Percentiles rank a stretch among this genome's conserved stretches.
These are phyloP conservation scores for Ustanciosporium gigantosporum DNA, from an alignment of 1,284 basidiomycete species.

Conservation along the genomic window DNA sequence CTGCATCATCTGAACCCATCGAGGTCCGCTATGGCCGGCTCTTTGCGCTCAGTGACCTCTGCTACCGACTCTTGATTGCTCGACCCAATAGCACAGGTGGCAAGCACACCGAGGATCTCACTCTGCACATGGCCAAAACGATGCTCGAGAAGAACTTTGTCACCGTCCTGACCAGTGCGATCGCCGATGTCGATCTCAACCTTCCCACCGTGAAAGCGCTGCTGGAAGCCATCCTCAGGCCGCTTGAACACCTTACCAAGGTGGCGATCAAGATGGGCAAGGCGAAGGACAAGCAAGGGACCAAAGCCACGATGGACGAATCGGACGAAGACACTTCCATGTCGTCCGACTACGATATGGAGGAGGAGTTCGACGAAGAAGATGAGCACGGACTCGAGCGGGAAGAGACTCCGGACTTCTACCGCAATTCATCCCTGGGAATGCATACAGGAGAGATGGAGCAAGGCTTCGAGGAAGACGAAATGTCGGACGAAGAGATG, in stretches of 20 bases:
- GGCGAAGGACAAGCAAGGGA: conserved; percentile 49
- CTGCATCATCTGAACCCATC: conserved; percentile 68
- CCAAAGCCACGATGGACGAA: conserved; percentile 22
- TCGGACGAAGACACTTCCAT: conserved; percentile 28
- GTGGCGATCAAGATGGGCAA: conserved; percentile 97
- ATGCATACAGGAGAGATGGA: conserved; percentile 71
- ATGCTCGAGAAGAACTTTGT: conserved; percentile 99
- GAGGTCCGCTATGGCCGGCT: conserved; percentile 85
- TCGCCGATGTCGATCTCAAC: conserved; percentile 92
- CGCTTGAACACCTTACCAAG: conserved; percentile 90
- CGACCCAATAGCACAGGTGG: conserved; percentile 65
- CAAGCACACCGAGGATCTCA: conserved; percentile 71
- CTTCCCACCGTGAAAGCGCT: conserved; percentile 87
- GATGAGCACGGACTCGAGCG: conserved; percentile 64
- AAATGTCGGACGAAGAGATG: conserved; percentile 84
- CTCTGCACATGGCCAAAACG: conserved; percentile 90
- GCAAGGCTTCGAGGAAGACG: conserved; percentile 67
- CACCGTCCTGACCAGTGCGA: conserved; percentile 79
- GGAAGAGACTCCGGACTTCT: conserved; percentile 88
- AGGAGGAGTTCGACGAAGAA: conserved; percentile 62
- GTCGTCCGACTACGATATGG: conserved; percentile 41
- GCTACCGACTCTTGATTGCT: conserved; percentile 82
- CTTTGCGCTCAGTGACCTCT: conserved; percentile 83
- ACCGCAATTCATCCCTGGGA: conserved; percentile 93
- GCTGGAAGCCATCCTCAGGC: conserved; percentile 81